Evolutionary conservation across 2,329 filamentous ascomycete genomes (phyloP).

Genomic region (Penicillium brevicompactum): DNA sequence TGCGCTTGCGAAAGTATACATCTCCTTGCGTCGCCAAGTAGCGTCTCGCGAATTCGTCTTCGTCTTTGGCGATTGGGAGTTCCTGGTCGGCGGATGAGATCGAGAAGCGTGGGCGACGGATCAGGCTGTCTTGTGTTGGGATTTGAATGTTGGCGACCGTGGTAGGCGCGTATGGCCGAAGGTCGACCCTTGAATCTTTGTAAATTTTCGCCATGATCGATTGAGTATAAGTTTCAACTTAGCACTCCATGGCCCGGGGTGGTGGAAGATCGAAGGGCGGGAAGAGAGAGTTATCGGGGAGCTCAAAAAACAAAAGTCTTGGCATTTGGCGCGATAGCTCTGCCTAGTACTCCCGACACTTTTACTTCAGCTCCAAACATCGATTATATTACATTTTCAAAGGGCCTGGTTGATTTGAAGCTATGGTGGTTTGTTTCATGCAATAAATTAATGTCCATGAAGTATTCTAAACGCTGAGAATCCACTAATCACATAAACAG

Average conservation of each 20-base stretch:
- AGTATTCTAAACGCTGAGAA: not conserved
- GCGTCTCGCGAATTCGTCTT: slow-evolving; percentile 67
- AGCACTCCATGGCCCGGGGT: slow-evolving; percentile 36
- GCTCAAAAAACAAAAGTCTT: slow-evolving; percentile 42
- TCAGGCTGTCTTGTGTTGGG: slow-evolving; percentile 51
- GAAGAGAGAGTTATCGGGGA: slow-evolving; percentile 26
- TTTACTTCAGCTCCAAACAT: no score
- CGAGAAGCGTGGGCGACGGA: slow-evolving; percentile 49
- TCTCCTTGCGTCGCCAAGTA: slow-evolving; percentile 77
- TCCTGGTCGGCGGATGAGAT: slow-evolving; percentile 47
- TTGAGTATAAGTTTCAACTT: slow-evolving; percentile 25
- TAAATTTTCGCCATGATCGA: slow-evolving; percentile 69
- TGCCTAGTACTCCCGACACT: not conserved
- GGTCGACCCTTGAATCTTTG: slow-evolving; percentile 83
- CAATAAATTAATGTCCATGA: not conserved
- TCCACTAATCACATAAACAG: slow-evolving; percentile 6
- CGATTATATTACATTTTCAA: not conserved
- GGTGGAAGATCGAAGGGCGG: slow-evolving; percentile 31
- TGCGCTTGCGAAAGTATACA: slow-evolving; percentile 78
- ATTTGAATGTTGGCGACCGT: slow-evolving; percentile 72
- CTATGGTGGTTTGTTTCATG: not conserved
- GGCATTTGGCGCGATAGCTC: slow-evolving; percentile 22
- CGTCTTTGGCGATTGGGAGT: slow-evolving; percentile 58
- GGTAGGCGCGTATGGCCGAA: slow-evolving; percentile 70
- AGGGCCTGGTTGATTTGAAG: not conserved